Percentiles rank a stretch among this genome's conserved stretches.
These are phyloP conservation scores for Neostapfia colusana DNA, from an alignment of 176 grass and related monocot species.

Conservation along the genomic window DNA sequence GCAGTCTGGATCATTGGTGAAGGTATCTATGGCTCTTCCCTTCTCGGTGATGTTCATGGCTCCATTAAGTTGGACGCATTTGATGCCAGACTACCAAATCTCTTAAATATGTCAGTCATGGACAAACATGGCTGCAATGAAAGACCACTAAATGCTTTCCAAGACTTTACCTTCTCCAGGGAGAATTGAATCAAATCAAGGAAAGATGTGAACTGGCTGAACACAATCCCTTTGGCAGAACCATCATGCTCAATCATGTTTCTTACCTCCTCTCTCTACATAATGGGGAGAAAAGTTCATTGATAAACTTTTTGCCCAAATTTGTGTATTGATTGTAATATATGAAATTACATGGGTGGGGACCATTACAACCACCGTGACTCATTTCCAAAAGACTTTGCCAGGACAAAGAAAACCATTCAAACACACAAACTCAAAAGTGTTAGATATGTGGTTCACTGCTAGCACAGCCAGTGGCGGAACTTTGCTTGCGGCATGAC, in stretches of 20 bases:
- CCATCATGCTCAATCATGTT: constrained; percentile 92
- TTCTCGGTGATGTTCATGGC: constrained; percentile 81
- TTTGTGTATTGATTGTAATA: background rate
- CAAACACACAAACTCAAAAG: background rate
- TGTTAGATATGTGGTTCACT: background rate
- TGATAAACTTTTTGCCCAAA: background rate
- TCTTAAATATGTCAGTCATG: constrained; percentile 23
- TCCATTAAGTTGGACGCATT: constrained; percentile 79
- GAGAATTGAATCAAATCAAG: constrained; percentile 90
- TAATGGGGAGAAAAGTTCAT: constrained; percentile 7
- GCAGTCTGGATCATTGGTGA: constrained; percentile 73
- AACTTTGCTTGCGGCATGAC: too few species aligned
- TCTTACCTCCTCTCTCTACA: constrained; percentile 80
- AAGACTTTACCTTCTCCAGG: constrained; percentile 53
- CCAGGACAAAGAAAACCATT: background rate
- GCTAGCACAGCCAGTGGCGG: background rate
- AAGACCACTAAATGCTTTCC: background rate
- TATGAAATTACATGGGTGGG: background rate
- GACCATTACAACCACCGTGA: background rate
- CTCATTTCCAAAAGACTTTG: background rate
- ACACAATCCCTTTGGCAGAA: constrained; percentile 94
- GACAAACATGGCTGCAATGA: background rate
- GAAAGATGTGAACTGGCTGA: constrained; percentile 95
- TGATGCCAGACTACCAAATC: constrained; percentile 74
- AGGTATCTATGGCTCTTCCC: constrained; percentile 80